Evolutionary conservation across 2,329 filamentous ascomycete species (phyloP).

Genomic region (Chaetomiaceae sp.): DNA sequence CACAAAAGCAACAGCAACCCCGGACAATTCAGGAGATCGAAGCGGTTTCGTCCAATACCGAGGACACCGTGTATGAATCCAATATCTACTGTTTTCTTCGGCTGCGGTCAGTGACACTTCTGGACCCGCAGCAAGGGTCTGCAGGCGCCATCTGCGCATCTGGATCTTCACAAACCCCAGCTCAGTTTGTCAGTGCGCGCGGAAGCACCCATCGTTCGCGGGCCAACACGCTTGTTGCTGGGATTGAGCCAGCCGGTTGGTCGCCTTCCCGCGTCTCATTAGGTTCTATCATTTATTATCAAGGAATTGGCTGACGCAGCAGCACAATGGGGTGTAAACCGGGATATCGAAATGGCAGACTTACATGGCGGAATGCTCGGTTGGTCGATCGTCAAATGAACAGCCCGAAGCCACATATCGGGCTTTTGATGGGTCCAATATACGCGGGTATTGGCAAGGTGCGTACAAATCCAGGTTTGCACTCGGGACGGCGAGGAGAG

Average conservation of each 20-base stretch:
- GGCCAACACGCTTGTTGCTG: not conserved
- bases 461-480: not conserved
- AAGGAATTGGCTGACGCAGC: too few species aligned
- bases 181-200: not conserved
- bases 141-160: not conserved
- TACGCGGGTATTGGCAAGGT: not conserved
- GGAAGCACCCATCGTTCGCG: not conserved
- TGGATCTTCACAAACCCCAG: constrained; percentile 1
- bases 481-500: not conserved
- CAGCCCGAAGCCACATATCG: not conserved
- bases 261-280: too few species aligned
- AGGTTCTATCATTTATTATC: too few species aligned
- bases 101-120: too few species aligned
- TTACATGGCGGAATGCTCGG: not conserved
- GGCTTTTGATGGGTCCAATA: not conserved
- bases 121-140: not conserved
- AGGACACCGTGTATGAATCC: not conserved
- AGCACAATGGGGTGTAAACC: too few species aligned
- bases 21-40: too few species aligned
- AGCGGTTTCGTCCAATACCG: too few species aligned
- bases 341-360: too few species aligned
- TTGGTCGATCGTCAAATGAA: not conserved
- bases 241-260: too few species aligned
- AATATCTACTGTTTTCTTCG: too few species aligned
- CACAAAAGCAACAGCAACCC: too few species aligned